phyloP scores from a whole-genome alignment of 2,329 filamentous ascomycete species.

The Tolypocladium inflatum region DNA sequence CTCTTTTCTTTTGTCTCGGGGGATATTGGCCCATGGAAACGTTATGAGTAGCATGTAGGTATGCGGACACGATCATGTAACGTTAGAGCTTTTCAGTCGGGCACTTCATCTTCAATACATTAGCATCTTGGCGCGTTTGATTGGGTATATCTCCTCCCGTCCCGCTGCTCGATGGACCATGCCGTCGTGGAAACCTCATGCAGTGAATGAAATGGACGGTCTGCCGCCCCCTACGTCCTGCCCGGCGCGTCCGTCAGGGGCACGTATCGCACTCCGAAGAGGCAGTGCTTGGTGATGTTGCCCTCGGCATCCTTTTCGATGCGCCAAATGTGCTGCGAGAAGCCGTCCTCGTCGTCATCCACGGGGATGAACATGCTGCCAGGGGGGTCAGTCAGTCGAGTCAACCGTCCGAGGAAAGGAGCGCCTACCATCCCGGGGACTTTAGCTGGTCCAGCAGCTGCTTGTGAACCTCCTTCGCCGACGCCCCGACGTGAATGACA shows the following conservation, averaged over 20 bases:
- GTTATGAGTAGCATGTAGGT: background rate
- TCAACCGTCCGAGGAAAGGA: no score
- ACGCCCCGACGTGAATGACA: slow-evolving; percentile 91
- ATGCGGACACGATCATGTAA: background rate
- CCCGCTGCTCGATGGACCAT: background rate
- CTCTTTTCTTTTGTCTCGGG: background rate
- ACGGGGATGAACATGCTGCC: slow-evolving; percentile 67
- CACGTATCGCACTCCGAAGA: slow-evolving; percentile 69
- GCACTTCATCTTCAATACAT: background rate
- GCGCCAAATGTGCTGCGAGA: slow-evolving; percentile 59
- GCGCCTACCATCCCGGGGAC: slow-evolving; percentile 55
- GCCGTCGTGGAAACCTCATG: background rate
- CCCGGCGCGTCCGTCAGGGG: slow-evolving; percentile 61
- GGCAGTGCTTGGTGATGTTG: slow-evolving; percentile 45
- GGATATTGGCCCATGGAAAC: background rate
- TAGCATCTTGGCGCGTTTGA: background rate
- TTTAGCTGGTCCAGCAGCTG: slow-evolving; percentile 69
- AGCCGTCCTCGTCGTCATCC: slow-evolving; percentile 37
- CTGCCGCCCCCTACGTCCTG: background rate
- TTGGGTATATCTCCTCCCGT: background rate
- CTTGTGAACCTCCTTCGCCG: slow-evolving; percentile 63
- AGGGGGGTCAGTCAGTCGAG: no score
- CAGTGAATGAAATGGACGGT: background rate
- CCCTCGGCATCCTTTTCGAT: slow-evolving; percentile 64
- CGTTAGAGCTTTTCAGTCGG: background rate